A percentile compares a stretch with the other conserved stretches of the same genome.
Conservation (phyloP, 345 rosid genomes). For the Draba incana region DNA sequence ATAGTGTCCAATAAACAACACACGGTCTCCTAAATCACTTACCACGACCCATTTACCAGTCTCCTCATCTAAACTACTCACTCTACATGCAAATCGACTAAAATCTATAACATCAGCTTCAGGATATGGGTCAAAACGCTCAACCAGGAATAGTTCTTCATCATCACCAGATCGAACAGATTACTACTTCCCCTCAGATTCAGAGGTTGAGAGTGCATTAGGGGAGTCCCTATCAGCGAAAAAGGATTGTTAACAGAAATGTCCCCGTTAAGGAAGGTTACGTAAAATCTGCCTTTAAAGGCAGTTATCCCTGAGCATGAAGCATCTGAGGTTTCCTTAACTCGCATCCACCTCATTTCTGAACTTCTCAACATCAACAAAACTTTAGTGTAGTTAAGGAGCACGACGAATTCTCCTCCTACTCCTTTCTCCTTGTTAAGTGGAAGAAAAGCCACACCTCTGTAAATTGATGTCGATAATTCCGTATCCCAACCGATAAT, state of each 20-base stretch:
- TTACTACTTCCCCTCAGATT: neutral
- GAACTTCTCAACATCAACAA: conserved; percentile 14
- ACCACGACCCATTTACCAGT: conserved; percentile 2
- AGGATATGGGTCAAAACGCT: neutral
- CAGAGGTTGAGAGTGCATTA: neutral
- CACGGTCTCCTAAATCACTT: neutral
- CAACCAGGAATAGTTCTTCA: conserved; percentile 26
- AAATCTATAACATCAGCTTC: neutral
- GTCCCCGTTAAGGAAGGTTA: neutral
- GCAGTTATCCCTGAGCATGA: neutral
- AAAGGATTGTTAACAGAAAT: neutral
- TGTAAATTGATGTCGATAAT: neutral
- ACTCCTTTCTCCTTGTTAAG: neutral
- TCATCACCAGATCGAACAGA: conserved; percentile 17
- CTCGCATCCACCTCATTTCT: conserved; percentile 22
- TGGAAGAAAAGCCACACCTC: neutral
- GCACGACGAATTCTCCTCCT: conserved; percentile 14
- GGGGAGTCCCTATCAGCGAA: neutral
- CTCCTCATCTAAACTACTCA: conserved; percentile 12
- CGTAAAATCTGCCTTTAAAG: conserved; percentile 20
- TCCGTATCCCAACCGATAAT: neutral
- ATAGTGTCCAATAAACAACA: neutral
- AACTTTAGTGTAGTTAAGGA: neutral
- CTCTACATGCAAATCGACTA: neutral
- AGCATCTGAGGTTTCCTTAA: neutral